Base-by-base conservation (phyloP, 495 filamentous ascomycete genomes). In the Oidiodendron maius region DNA sequence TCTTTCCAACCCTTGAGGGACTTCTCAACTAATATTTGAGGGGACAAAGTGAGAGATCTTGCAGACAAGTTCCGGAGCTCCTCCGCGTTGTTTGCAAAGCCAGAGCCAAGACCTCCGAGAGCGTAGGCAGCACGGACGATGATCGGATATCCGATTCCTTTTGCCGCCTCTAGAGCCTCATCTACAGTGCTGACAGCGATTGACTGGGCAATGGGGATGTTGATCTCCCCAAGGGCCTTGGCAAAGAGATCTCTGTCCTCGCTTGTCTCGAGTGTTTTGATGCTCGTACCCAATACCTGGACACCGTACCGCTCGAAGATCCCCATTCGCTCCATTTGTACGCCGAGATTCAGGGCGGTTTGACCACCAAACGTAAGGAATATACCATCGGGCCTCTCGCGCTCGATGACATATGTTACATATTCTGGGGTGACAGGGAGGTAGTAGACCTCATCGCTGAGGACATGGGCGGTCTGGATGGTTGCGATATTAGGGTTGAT, bases 1-100 rank as follows among this genome's bases (percentile, higher is more conserved):
- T 97, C 91, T 70, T 97, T 97, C 91, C 91, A 98, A 58, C 91
- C 91, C 71, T 96, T 96, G 41, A 98, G 81, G n/a, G 91, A 96
- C 72, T 98, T 98, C 75, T 98, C 91, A 36, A 98, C 91, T 53
- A 98, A 67, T 55, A 98, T 96, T 65, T 98, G 91, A 38, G 91
- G 89, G 18, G 93, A 87, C n/a, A 98, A 80, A 34, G 91, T 93
- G 42, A 98, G 77, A 23, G 91, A 98, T 46, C 88, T 79, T 40
- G 93, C 89, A 48, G 91, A 87, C 72, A 98, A 73, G 62, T 98
- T 87, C 56, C 86, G 82, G 22, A 98, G 80, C 64, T 98, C 91
- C 59, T 96, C 87, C 54, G 84, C 78, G 70, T 96, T 91, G 67
- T 86, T 83, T 35, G 93, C 93, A 64, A 98, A 98, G n/a, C 91